Evolutionary conservation across 2,329 filamentous ascomycete genomes (phyloP), one percentile per base, ranked within the genome.

Genomic region (Anthostomella pinea): DNA sequence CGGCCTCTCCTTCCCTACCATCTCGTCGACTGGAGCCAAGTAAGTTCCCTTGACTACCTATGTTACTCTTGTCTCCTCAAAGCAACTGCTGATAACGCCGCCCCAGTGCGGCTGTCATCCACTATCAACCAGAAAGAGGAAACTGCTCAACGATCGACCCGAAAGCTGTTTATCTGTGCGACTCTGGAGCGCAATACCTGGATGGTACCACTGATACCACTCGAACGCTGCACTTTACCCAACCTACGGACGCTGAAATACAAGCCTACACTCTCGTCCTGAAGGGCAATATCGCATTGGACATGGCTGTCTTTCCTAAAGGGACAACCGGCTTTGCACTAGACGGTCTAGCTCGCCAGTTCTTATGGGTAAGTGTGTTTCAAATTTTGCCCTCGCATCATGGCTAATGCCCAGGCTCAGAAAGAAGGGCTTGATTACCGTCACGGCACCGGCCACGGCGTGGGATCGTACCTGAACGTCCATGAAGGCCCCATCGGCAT

Each of bases 161-260:
- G 0, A 79, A 81, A 6, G 81, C 83, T 10, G 80, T 98, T 40
- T 98, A 98, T 56, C 79, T 98, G 3, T 98, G 93, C 60, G 93
- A 98, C 63, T 97, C 93, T 15, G 93, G 93, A 15, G 93, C 87
- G n/a, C 93, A 98, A 62, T 98, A 91, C 56, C 73, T 85, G 3
- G 93, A 98, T 60, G 93, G 93, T 38, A 98, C 93, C 1, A 98
- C 93, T 0, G 93, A 98, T 57, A 95, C 88, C 1, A 98, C 93
- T 5, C 77, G 93, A 26, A 98, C 93, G 1, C 70, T 95, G 24
- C 93, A 98, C 57, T 97, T 97, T 59, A 87, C 88, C 30, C 75
- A 81, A 17, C 93, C 93, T 1, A 87, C 85, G 0, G 79, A 81
- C 4, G 84, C 85, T 56, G 90, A 98, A 65, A 86, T 78, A 55